These are phyloP conservation scores for Talaromyces sp. DNA, from an alignment of 2,329 filamentous ascomycete species.

Conservation along the genomic window DNA sequence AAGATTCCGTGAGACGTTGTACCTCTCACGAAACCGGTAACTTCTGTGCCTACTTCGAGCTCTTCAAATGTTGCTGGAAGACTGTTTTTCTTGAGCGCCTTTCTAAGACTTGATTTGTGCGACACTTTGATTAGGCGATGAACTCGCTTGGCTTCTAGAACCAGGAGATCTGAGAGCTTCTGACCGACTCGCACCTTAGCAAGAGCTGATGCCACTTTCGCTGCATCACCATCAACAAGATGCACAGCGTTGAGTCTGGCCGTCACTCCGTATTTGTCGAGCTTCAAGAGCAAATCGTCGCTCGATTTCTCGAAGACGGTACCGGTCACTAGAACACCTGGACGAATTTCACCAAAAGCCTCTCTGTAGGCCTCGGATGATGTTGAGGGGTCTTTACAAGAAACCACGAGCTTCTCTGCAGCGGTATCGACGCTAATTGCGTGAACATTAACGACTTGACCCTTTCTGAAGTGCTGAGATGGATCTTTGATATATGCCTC, in stretches of 20 bases:
- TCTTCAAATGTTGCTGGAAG: conserved; percentile 71
- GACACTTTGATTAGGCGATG: conserved; percentile 72
- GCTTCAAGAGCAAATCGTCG: conserved; percentile 71
- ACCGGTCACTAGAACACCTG: conserved; percentile 72
- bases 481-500: conserved; percentile 92
- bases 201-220: conserved; percentile 71
- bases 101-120: conserved; percentile 77
- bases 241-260: conserved; percentile 74
- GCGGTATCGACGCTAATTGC: conserved; percentile 75
- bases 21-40: conserved; percentile 79
- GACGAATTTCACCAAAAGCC: conserved; percentile 67
- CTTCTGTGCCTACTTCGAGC: conserved; percentile 62
- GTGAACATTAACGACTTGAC: conserved; percentile 88
- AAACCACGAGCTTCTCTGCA: conserved; percentile 71
- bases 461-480: conserved; percentile 78
- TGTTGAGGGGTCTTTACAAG: conserved; percentile 82
- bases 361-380: conserved; percentile 72
- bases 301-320: conserved; percentile 77
- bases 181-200: conserved; percentile 83
- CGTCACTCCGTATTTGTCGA: conserved; percentile 69
- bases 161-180: conserved; percentile 72
- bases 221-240: conserved; percentile 75
- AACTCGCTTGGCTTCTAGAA: conserved; percentile 79
- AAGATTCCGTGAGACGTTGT: conserved; percentile 78
- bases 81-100: conserved; percentile 66